phyloP scores from a whole-genome alignment of 75 land plant genomes.

The Cupressus sempervirens region DNA sequence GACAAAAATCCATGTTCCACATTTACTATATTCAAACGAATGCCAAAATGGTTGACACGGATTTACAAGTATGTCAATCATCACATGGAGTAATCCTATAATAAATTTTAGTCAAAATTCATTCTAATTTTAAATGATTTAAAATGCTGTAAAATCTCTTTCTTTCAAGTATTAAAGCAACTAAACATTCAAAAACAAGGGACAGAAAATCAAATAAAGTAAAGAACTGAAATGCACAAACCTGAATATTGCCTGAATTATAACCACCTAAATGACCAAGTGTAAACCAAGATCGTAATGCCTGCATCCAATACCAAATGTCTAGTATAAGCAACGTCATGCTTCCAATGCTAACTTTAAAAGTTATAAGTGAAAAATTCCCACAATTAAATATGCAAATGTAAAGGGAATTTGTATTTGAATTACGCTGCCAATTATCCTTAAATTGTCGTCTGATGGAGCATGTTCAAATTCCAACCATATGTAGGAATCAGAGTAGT shows the following conservation, averaged over 20 bases:
- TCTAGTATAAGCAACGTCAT: not conserved
- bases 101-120: constrained; percentile 1
- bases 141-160: not conserved
- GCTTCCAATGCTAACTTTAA: not conserved
- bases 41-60: not conserved
- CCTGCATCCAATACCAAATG: constrained; percentile 16
- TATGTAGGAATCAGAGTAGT: constrained; percentile 24
- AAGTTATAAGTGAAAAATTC: not conserved
- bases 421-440: constrained; percentile 33
- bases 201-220: not conserved
- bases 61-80: not conserved
- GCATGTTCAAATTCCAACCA: constrained; percentile 35
- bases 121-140: not conserved
- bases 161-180: not conserved
- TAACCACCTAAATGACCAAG: constrained; percentile 38
- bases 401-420: not conserved
- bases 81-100: no score
- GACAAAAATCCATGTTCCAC: not conserved
- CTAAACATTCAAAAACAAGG: not conserved
- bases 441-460: constrained; percentile 38
- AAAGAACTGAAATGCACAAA: constrained; percentile 2
- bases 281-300: constrained; percentile 35
- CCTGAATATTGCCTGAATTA: constrained; percentile 44
- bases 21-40: not conserved
- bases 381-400: not conserved